Evolutionary conservation across 176 grass and related monocot species (phyloP).

Genomic region (Bromus sterilis): DNA sequence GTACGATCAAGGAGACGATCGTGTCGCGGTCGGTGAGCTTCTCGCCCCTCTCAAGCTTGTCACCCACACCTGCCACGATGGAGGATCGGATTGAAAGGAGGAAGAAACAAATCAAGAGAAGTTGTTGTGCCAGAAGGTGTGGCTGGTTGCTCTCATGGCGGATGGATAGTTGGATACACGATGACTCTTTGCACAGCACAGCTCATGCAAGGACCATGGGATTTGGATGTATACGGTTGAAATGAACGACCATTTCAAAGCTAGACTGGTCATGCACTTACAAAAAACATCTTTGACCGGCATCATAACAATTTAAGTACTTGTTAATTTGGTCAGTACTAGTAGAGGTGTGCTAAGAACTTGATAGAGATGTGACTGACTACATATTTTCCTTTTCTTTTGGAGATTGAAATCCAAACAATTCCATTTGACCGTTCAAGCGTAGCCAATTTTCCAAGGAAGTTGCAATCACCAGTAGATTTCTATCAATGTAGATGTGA

Average conservation of each 20-base stretch:
- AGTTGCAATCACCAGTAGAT: not conserved
- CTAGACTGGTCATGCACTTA: too few relatives aligned
- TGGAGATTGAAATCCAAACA: too few relatives aligned
- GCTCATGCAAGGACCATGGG: not conserved
- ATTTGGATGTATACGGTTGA: too few relatives aligned
- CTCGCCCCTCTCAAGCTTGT: not conserved
- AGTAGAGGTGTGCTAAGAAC: too few relatives aligned
- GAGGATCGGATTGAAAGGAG: too few relatives aligned
- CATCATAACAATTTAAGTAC: not conserved
- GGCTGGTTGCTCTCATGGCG: not conserved
- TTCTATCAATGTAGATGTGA: not conserved
- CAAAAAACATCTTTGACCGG: not conserved
- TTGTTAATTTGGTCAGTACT: not conserved
- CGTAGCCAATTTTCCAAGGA: not conserved
- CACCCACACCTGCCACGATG: not conserved
- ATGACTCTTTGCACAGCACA: not conserved
- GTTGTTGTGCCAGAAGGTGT: not conserved
- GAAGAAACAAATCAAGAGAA: not conserved
- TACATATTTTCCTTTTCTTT: too few relatives aligned
- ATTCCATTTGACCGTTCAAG: not conserved
- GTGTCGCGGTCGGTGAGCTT: constrained; percentile 12
- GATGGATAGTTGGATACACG: too few relatives aligned
- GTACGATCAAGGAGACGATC: too few relatives aligned
- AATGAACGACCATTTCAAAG: not conserved
- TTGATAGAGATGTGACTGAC: too few relatives aligned